Conservation (phyloP, 2,329 filamentous ascomycete genomes). For the Metarhizium rileyi region DNA sequence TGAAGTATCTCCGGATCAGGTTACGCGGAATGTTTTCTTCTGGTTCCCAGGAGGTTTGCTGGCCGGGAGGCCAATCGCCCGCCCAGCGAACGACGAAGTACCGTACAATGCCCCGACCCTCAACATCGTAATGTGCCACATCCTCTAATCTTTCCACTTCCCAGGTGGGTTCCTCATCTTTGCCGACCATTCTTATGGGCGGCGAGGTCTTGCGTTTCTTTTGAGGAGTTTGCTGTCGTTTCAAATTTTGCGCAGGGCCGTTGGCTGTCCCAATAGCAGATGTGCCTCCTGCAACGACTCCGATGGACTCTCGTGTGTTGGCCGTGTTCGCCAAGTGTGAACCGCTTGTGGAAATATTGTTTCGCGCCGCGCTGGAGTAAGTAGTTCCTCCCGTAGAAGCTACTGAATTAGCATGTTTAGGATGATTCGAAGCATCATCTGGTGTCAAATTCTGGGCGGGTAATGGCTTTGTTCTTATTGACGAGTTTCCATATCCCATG, state of each 20-base stretch:
- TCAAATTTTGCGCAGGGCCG: background rate
- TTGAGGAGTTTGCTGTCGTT: background rate
- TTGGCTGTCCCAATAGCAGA: background rate
- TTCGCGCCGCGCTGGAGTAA: background rate
- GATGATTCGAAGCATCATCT: background rate
- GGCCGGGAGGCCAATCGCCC: slow-evolving; percentile 44
- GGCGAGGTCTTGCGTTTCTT: slow-evolving; percentile 1
- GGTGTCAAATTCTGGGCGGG: background rate
- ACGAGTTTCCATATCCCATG: background rate
- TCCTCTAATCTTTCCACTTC: slow-evolving; percentile 36
- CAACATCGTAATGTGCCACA: slow-evolving; percentile 27
- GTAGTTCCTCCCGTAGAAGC: slow-evolving; percentile 3
- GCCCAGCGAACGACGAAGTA: slow-evolving; percentile 46
- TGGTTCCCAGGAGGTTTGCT: slow-evolving; percentile 51
- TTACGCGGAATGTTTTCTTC: slow-evolving; percentile 35
- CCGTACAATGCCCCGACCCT: slow-evolving; percentile 25
- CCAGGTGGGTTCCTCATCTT: slow-evolving; percentile 23
- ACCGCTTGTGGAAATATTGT: background rate
- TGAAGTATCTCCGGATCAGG: slow-evolving; percentile 32
- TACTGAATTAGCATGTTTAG: background rate
- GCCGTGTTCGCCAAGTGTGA: background rate
- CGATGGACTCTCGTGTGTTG: background rate
- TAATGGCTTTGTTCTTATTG: background rate
- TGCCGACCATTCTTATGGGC: background rate
- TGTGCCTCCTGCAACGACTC: background rate